phyloP scores from a whole-genome alignment of 1,139 yeast species.

The Suhomyces kunorum region DNA sequence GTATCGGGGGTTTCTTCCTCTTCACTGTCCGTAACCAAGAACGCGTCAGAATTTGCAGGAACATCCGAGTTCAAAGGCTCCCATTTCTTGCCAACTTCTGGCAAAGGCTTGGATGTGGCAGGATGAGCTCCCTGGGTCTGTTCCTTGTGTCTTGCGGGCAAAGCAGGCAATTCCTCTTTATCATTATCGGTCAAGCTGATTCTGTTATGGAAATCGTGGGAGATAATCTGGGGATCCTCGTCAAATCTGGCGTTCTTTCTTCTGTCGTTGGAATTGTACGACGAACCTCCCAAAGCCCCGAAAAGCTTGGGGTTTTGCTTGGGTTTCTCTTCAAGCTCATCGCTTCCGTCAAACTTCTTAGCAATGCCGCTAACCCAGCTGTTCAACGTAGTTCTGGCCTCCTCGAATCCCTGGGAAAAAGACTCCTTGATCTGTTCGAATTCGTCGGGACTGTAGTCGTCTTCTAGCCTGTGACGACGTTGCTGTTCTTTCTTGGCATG shows the following conservation, averaged over 20 bases:
- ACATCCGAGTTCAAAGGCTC: conserved; percentile 59
- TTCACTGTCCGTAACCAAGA: conserved; percentile 76
- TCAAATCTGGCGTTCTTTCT: conserved; percentile 44
- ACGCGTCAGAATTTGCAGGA: conserved; percentile 69
- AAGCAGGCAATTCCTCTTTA: conserved; percentile 43
- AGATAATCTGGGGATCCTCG: conserved; percentile 55
- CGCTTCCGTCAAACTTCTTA: conserved; percentile 48
- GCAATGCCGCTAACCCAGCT: conserved; percentile 80
- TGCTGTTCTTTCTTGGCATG: conserved; percentile 23
- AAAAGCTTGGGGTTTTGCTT: conserved; percentile 35
- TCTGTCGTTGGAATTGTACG: conserved; percentile 31
- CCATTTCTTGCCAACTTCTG: conserved; percentile 47
- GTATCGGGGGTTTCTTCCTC: conserved; percentile 50
- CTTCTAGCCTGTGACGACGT: conserved; percentile 27
- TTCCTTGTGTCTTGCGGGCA: conserved; percentile 27
- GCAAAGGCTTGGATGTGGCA: conserved; percentile 4
- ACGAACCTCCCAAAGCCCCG: conserved; percentile 52
- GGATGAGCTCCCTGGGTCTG: conserved; percentile 3
- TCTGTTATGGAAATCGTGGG: conserved; percentile 57
- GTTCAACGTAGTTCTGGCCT: conserved; percentile 76
- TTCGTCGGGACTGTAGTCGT: conserved; percentile 51
- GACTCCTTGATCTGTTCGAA: conserved; percentile 71
- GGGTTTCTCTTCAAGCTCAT: conserved; percentile 11
- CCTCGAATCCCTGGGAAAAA: conserved; percentile 76
- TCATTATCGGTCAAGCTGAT: conserved; percentile 53